Conservation (phyloP, 495 filamentous ascomycete genomes). For the Pseudomonodictys pantanalensis region DNA sequence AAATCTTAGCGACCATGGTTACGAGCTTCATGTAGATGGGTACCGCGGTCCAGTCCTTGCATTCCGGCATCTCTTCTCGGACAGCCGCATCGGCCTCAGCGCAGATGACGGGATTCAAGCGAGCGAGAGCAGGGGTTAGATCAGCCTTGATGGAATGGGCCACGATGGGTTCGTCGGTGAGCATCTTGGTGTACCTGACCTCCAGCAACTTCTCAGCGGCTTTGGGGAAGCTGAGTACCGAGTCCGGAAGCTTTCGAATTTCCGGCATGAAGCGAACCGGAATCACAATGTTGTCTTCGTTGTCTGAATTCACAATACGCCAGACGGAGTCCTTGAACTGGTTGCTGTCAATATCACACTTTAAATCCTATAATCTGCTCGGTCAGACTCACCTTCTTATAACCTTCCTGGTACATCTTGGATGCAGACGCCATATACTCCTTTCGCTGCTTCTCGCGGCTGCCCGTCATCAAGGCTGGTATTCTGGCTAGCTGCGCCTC, state of each 20-base stretch:
- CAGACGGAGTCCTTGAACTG: constrained; percentile 23
- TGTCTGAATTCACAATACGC: constrained; percentile 7
- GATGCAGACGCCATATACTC: constrained; percentile 12
- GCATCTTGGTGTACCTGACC: constrained; percentile 24
- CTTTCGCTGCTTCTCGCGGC: neutral
- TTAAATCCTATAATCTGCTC: neutral
- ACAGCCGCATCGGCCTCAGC: constrained; percentile 22
- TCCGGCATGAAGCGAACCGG: constrained; percentile 17
- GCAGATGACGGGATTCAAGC: constrained; percentile 21
- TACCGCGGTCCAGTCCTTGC: constrained; percentile 25
- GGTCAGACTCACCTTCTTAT: constrained; percentile 5
- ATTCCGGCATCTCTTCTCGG: constrained; percentile 19
- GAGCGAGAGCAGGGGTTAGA: constrained; percentile 24
- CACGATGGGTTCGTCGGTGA: constrained; percentile 5
- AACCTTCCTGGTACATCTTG: constrained; percentile 19
- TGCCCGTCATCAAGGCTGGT: constrained; percentile 4
- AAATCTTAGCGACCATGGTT: constrained; percentile 24
- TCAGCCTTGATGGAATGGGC: constrained; percentile 24
- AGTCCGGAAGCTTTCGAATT: constrained; percentile 17
- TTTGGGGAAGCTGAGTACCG: constrained; percentile 16
- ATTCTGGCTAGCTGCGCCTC: constrained; percentile 16
- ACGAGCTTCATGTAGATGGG: constrained; percentile 19
- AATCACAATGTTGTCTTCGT: constrained; percentile 8
- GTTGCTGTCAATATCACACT: neutral
- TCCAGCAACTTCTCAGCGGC: constrained; percentile 20